Evolutionary conservation across 1,139 yeast species (phyloP), one percentile per base, ranked within the genome.

Genomic region (Candida buenavistaensis): DNA sequence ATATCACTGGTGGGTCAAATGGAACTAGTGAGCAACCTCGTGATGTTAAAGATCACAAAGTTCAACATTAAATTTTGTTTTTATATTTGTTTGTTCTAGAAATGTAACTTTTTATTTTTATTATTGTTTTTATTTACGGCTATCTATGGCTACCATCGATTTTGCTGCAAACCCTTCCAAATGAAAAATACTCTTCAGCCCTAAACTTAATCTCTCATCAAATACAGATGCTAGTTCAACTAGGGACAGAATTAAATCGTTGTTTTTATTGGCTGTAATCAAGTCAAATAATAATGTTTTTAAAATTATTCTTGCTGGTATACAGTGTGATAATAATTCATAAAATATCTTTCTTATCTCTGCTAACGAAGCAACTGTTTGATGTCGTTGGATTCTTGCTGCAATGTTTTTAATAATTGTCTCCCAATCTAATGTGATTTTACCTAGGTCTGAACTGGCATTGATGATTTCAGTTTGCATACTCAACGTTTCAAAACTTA

Each of bases 91-190:
- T n/a, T n/a, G n/a, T n/a, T n/a, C n/a, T n/a, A n/a, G n/a, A n/a
- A n/a, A n/a, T n/a, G n/a, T n/a, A n/a, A n/a, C n/a, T n/a, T n/a
- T n/a, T n/a, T 32, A 7, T 32, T 21, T 32, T 15, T 19, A 16
- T 23, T 17, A 23, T 31, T 9, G 14, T 11, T 24, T 14, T 11
- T 23, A 16, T 5, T 14, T 38, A 23, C 32, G 28, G 13, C 38
- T 36, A 17, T 59, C 58, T 24, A 79, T 51, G 5, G 70, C 68
- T 27, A 82, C 80, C 97, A 92, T 92, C 2, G 80, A 78, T 53
- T 78, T 83, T 1, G 97, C 97, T 12, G 86, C 78, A 56, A 88
- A 92, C 1, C 97, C 98, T 62, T 92, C 99, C 40, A 92, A 65
- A 58, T 92, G 99, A 60, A 88, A 92, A 11, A 92, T 92, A 28